Percentiles rank a stretch among this genome's conserved stretches.
phyloP scores from a whole-genome alignment of 306 rosid species.

The Alnus rubra region DNA sequence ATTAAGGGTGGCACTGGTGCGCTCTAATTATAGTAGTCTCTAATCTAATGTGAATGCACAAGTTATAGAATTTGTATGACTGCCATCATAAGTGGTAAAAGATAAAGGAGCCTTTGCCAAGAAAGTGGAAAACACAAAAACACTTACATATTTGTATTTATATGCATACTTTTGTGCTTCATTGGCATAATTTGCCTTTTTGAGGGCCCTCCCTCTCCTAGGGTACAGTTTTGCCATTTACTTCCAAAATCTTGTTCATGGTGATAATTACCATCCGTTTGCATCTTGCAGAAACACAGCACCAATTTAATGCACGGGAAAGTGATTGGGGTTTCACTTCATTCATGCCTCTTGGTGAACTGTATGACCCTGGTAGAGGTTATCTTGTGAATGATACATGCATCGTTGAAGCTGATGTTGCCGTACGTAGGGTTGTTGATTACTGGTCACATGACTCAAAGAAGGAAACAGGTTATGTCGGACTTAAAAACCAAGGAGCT shows the following conservation, averaged over 20 bases:
- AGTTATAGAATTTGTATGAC: background rate
- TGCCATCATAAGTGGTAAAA: background rate
- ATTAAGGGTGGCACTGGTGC: background rate
- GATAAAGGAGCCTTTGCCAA: background rate
- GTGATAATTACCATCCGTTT: conserved; percentile 1
- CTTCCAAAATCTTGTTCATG: background rate
- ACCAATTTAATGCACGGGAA: conserved; percentile 43
- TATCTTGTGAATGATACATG: conserved; percentile 37
- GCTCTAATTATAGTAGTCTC: background rate
- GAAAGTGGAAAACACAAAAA: background rate
- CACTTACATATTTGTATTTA: background rate
- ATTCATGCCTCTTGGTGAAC: conserved; percentile 43
- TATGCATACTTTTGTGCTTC: background rate
- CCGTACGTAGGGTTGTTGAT: conserved; percentile 64
- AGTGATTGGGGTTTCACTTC: conserved; percentile 48
- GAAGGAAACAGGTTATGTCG: conserved; percentile 94
- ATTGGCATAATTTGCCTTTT: background rate
- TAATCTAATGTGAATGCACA: background rate
- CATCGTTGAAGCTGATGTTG: conserved; percentile 44
- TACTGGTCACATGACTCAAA: conserved; percentile 88
- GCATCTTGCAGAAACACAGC: conserved; percentile 38
- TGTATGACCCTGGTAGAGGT: conserved; percentile 38
- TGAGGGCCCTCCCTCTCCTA: background rate
- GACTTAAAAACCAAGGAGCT: conserved; percentile 95
- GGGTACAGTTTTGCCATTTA: background rate